A percentile compares a stretch with the other conserved stretches of the same genome.
Conservation (phyloP, 2,329 filamentous ascomycete species). For the Calonectria honghensis region DNA sequence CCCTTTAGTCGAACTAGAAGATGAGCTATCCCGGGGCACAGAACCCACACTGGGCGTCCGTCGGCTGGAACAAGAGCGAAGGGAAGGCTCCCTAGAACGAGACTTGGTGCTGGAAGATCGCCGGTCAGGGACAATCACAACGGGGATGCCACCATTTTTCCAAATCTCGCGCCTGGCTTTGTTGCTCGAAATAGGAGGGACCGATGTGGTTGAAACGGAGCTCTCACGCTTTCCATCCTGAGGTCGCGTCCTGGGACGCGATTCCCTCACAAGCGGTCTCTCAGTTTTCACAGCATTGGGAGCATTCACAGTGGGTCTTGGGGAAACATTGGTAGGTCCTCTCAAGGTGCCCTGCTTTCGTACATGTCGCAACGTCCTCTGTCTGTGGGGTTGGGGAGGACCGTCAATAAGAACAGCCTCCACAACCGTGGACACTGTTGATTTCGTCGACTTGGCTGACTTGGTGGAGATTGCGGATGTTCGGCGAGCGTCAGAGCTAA, state of each 20-base stretch:
- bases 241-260: slow-evolving; percentile 54
- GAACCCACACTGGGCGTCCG: slow-evolving; percentile 70
- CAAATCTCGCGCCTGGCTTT: slow-evolving; percentile 75
- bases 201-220: slow-evolving; percentile 68
- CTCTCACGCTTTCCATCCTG: slow-evolving; percentile 66
- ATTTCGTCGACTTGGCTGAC: slow-evolving; percentile 72
- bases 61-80: slow-evolving; percentile 77
- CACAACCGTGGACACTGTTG: slow-evolving; percentile 73
- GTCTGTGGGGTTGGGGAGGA: slow-evolving; percentile 64
- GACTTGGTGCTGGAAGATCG: slow-evolving; percentile 72
- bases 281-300: slow-evolving; percentile 37
- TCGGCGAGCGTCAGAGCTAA: slow-evolving; percentile 67
- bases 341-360: slow-evolving; percentile 73
- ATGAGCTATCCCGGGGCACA: slow-evolving; percentile 62
- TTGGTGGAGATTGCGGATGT: slow-evolving; percentile 73
- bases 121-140: slow-evolving; percentile 77
- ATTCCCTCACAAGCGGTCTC: slow-evolving; percentile 51
- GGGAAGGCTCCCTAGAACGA: slow-evolving; percentile 72
- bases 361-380: slow-evolving; percentile 76
- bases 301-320: slow-evolving; percentile 39
- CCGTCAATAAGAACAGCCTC: slow-evolving; percentile 75
- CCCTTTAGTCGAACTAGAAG: slow-evolving; percentile 52
- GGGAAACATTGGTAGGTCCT: slow-evolving; percentile 60
- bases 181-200: slow-evolving; percentile 70
- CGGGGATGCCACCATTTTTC: slow-evolving; percentile 77